phyloP scores from a whole-genome alignment of 352 stramenopile genomes.

The Phytopythium ostracodes region DNA sequence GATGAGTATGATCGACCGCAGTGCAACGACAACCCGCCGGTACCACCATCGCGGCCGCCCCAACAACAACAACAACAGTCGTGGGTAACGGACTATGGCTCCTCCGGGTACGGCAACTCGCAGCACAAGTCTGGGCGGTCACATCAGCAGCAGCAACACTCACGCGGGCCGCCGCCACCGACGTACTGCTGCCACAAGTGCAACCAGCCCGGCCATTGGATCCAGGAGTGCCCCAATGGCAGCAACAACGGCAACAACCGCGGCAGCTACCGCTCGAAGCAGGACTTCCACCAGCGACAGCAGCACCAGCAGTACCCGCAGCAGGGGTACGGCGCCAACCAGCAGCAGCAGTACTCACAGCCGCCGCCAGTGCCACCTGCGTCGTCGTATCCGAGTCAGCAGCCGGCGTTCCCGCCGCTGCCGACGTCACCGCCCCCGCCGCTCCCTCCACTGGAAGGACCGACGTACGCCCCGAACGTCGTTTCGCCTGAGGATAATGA shows the following conservation, averaged over 20 bases:
- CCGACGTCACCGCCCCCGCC: neutral
- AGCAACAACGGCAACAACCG: conserved; percentile 12
- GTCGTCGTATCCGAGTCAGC: conserved; percentile 8
- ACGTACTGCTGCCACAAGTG: conserved; percentile 82
- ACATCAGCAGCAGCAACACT: conserved; percentile 15
- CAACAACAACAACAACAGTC: conserved; percentile 11
- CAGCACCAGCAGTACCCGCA: conserved; percentile 10
- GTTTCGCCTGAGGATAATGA: conserved; percentile 2
- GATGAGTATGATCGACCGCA: conserved; percentile 14
- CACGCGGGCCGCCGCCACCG: conserved; percentile 30
- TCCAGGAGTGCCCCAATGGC: conserved; percentile 55
- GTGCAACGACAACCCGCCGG: neutral
- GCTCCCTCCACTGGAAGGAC: neutral
- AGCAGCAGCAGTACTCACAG: conserved; percentile 9
- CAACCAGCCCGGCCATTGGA: conserved; percentile 72
- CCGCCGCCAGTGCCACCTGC: neutral
- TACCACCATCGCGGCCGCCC: neutral
- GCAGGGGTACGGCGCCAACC: neutral
- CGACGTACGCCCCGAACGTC: conserved; percentile 2
- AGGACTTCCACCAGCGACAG: conserved; percentile 1
- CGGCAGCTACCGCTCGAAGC: conserved; percentile 3
- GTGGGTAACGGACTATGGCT: conserved; percentile 3
- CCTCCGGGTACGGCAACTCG: conserved; percentile 7
- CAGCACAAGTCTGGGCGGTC: conserved; percentile 17
- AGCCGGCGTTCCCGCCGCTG: conserved; percentile 9